Evolutionary conservation across 163 green algal genomes (phyloP).

Genomic region (Scenedesmus sp.): DNA sequence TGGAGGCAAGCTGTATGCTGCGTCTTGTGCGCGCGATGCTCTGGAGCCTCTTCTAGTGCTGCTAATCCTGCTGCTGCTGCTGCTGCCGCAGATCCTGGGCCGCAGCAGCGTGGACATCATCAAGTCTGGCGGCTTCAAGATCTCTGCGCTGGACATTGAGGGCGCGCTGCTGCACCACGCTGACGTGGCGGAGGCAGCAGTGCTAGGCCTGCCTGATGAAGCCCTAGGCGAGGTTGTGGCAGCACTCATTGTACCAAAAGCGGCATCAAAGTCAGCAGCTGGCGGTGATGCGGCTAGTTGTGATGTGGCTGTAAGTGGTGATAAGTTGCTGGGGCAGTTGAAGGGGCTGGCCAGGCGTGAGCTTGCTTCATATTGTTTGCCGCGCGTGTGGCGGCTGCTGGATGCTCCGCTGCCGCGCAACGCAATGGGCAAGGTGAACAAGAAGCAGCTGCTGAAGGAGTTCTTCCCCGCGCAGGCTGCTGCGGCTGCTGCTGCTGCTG

Average conservation of each 20-base stretch:
- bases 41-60: not conserved
- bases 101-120: slow-evolving; percentile 92
- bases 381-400: slow-evolving; percentile 41
- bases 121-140: slow-evolving; percentile 96
- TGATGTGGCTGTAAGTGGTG: not conserved
- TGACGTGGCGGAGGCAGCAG: slow-evolving; percentile 65
- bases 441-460: slow-evolving; percentile 58
- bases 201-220: slow-evolving; percentile 77
- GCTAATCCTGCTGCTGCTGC: slow-evolving; percentile 14
- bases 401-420: slow-evolving; percentile 83
- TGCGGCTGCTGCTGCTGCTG: not conserved
- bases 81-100: slow-evolving; percentile 52
- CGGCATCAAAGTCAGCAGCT: not conserved
- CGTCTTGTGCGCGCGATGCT: not conserved
- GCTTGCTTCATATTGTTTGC: slow-evolving; percentile 51
- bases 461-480: slow-evolving; percentile 34
- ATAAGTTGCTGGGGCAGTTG: slow-evolving; percentile 29
- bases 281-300: not conserved
- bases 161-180: slow-evolving; percentile 79
- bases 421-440: slow-evolving; percentile 97
- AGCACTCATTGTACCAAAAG: slow-evolving; percentile 45
- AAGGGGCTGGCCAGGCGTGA: not conserved
- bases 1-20: no score
- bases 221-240: slow-evolving; percentile 58
- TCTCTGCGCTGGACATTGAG: slow-evolving; percentile 86